Conservation (phyloP, 306 rosid species). For the Aeschynomene evenia region DNA sequence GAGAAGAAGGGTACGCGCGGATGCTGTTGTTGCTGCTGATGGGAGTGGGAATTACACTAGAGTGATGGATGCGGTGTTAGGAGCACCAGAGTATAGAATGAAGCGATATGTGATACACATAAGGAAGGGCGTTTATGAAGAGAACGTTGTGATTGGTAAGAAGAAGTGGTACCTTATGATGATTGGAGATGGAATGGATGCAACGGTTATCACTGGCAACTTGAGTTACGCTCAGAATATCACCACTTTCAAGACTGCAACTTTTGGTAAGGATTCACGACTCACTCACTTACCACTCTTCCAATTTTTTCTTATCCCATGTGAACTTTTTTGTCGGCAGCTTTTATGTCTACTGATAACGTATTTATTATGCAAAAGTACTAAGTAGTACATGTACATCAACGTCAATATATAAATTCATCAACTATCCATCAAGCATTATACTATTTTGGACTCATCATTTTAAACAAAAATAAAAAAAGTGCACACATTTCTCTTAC, state of each 20-base stretch:
- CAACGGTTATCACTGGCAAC: slow-evolving; percentile 54
- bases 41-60: slow-evolving; percentile 62
- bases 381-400: too few relatives aligned
- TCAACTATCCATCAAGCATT: too few relatives aligned
- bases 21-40: slow-evolving; percentile 57
- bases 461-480: too few relatives aligned
- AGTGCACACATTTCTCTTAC: too few relatives aligned
- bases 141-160: slow-evolving; percentile 64
- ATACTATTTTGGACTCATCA: too few relatives aligned
- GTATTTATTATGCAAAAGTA: too few relatives aligned
- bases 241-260: slow-evolving; percentile 64
- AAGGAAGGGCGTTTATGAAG: slow-evolving; percentile 59
- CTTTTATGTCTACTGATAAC: too few relatives aligned
- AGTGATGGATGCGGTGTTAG: slow-evolving; percentile 55
- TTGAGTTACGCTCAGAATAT: slow-evolving; percentile 42
- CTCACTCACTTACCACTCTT: not conserved
- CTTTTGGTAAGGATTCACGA: slow-evolving; percentile 52
- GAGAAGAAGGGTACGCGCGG: slow-evolving; percentile 26
- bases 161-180: slow-evolving; percentile 74
- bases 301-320: not conserved
- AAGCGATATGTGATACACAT: slow-evolving; percentile 55
- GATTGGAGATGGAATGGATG: slow-evolving; percentile 68
- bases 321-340: too few relatives aligned
- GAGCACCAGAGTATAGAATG: slow-evolving; percentile 64
- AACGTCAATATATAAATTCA: too few relatives aligned